phyloP scores from a whole-genome alignment of 495 filamentous ascomycete genomes.

The Penicillium alfredii region DNA sequence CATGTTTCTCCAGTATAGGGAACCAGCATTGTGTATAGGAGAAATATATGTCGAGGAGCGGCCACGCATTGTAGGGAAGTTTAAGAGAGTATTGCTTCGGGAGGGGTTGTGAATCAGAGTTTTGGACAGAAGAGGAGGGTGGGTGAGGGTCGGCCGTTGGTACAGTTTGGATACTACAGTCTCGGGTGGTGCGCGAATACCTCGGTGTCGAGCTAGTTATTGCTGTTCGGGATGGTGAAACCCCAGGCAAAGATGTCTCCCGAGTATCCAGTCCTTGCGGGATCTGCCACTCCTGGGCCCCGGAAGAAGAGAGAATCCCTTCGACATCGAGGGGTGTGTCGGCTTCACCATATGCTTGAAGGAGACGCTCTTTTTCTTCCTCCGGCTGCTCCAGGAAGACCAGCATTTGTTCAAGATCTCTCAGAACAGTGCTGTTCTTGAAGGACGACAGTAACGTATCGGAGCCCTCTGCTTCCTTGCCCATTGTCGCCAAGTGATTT shows the following conservation, averaged over 20 bases:
- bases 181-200: constrained; percentile 13
- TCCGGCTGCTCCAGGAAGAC: constrained; percentile 40
- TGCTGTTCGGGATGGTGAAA: constrained; percentile 30
- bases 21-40: constrained; percentile 71
- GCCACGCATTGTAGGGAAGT: constrained; percentile 43
- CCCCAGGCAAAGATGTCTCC: constrained; percentile 18
- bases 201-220: constrained; percentile 15
- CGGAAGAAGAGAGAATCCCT: constrained; percentile 29
- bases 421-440: constrained; percentile 48
- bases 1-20: constrained; percentile 65
- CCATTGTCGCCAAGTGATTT: constrained; percentile 37
- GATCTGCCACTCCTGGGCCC: constrained; percentile 36
- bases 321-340: constrained; percentile 35
- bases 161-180: constrained; percentile 26
- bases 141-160: constrained; percentile 4
- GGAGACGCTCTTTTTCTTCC: constrained; percentile 26
- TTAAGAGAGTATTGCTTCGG: constrained; percentile 18
- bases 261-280: constrained; percentile 24
- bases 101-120: constrained; percentile 8
- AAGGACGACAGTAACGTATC: constrained; percentile 47
- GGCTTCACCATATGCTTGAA: constrained; percentile 18
- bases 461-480: constrained; percentile 40
- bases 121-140: constrained; percentile 4
- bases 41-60: constrained; percentile 67
- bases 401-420: constrained; percentile 48